Evolutionary conservation across 1,284 basidiomycete genomes (phyloP).

Genomic region (Hypsizygus ulmarius): DNA sequence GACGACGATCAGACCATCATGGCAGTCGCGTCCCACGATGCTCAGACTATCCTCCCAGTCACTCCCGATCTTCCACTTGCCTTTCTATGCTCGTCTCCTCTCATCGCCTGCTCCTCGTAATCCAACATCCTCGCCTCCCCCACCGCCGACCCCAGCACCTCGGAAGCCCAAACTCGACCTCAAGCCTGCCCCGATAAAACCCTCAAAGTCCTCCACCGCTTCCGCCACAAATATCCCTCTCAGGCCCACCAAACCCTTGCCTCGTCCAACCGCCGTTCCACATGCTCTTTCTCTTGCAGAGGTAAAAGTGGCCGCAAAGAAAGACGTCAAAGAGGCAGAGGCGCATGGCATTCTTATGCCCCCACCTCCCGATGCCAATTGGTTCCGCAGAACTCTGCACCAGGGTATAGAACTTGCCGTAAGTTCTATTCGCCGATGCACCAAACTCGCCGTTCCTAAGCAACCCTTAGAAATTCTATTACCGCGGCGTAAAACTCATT

Average conservation of each 20-base stretch:
- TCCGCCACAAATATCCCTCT: constrained; percentile 23
- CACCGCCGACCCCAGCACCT: constrained; percentile 17
- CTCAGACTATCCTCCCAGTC: constrained; percentile 4
- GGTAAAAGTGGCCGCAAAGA: constrained; percentile 48
- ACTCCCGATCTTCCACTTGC: constrained; percentile 3
- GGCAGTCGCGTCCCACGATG: not conserved
- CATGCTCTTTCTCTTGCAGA: constrained; percentile 20
- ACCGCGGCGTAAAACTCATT: constrained; percentile 67
- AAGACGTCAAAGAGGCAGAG: constrained; percentile 63
- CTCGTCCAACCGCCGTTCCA: constrained; percentile 13
- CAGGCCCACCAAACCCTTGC: constrained; percentile 21
- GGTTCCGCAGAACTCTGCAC: constrained; percentile 56
- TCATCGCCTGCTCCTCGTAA: constrained; percentile 10
- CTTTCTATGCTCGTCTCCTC: constrained; percentile 11
- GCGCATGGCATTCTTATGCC: constrained; percentile 66
- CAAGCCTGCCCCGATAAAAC: constrained; percentile 63
- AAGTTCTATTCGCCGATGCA: constrained; percentile 24
- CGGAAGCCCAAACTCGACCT: constrained; percentile 61
- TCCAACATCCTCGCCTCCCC: constrained; percentile 17
- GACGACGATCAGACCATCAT: constrained; percentile 5
- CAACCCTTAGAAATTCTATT: constrained; percentile 71
- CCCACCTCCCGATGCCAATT: constrained; percentile 57
- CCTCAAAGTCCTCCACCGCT: constrained; percentile 26
- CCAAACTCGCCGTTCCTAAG: not conserved
- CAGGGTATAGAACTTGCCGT: constrained; percentile 71